Evolutionary conservation across 2,329 filamentous ascomycete genomes (phyloP).

Genomic region (Aspergillus pseudoviridinutans): DNA sequence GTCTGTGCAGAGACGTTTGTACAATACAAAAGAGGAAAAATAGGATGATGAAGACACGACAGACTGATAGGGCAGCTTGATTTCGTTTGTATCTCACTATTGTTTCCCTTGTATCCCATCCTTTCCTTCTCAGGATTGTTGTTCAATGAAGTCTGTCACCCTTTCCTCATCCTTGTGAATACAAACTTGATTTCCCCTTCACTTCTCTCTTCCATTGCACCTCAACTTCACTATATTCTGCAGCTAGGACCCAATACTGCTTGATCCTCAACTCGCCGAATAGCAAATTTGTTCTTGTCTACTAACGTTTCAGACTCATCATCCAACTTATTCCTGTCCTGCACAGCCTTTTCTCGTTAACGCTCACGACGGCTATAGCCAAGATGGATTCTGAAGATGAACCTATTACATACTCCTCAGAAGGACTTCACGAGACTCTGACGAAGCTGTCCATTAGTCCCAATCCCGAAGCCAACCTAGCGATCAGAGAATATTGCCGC

Average conservation of each 20-base stretch:
- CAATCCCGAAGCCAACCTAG: conserved; percentile 19
- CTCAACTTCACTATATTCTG: background rate
- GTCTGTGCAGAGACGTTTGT: background rate
- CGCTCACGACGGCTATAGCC: background rate
- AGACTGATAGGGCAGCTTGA: background rate
- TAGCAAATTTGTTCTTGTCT: background rate
- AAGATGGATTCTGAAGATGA: background rate
- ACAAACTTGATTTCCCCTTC: background rate
- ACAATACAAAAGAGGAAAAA: background rate
- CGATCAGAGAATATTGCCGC: conserved; percentile 28
- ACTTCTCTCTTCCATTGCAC: background rate
- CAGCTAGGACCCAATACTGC: background rate
- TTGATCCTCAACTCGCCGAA: background rate
- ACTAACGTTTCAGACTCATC: background rate
- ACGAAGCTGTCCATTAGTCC: background rate
- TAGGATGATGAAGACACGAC: background rate
- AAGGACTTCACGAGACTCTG: background rate
- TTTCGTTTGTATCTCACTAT: background rate
- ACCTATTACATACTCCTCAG: background rate
- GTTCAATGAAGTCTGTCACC: background rate
- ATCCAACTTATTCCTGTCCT: background rate
- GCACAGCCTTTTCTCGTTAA: background rate
- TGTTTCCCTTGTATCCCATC: background rate
- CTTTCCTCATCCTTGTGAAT: background rate
- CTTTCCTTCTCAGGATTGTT: background rate